phyloP scores from a whole-genome alignment of 306 rosid species.

The Pyrus bretschneideri region DNA sequence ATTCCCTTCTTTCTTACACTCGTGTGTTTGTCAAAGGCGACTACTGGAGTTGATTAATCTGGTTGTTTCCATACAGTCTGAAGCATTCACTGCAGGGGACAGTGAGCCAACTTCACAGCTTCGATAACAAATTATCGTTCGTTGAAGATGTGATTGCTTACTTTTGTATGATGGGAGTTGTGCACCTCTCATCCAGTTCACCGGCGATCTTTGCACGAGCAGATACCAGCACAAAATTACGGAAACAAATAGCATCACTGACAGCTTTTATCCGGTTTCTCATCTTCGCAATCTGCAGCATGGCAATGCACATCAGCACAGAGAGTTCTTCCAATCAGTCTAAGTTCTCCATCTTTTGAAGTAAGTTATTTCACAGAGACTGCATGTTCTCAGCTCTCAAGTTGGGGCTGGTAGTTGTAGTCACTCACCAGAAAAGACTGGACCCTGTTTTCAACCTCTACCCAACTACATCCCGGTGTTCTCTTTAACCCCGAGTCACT shows the following conservation, averaged over 20 bases:
- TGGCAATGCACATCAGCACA: not conserved
- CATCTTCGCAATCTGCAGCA: slow-evolving; percentile 1
- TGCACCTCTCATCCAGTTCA: not conserved
- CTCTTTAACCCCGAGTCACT: slow-evolving; percentile 42
- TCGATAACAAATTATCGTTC: not conserved
- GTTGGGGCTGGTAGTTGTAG: slow-evolving; percentile 6
- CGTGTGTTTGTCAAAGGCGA: not conserved
- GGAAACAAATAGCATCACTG: not conserved
- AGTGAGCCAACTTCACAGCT: not conserved
- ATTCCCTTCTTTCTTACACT: too few species aligned
- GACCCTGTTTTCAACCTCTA: slow-evolving; percentile 33
- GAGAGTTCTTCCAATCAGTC: not conserved
- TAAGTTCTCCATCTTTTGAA: slow-evolving; percentile 2
- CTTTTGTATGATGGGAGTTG: not conserved
- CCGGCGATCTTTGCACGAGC: slow-evolving; percentile 9
- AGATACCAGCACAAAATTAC: slow-evolving; percentile 2
- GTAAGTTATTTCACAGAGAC: slow-evolving; percentile 1
- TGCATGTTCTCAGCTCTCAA: slow-evolving; percentile 3
- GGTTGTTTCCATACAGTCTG: not conserved
- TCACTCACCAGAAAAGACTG: slow-evolving; percentile 1
- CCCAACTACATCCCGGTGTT: slow-evolving; percentile 66
- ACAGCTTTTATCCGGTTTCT: not conserved
- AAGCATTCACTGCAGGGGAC: not conserved
- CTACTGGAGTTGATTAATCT: not conserved
- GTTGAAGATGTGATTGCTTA: not conserved